These are phyloP conservation scores for Elsinoe necatrix DNA, from an alignment of 2,329 filamentous ascomycete genomes.

Conservation along the genomic window DNA sequence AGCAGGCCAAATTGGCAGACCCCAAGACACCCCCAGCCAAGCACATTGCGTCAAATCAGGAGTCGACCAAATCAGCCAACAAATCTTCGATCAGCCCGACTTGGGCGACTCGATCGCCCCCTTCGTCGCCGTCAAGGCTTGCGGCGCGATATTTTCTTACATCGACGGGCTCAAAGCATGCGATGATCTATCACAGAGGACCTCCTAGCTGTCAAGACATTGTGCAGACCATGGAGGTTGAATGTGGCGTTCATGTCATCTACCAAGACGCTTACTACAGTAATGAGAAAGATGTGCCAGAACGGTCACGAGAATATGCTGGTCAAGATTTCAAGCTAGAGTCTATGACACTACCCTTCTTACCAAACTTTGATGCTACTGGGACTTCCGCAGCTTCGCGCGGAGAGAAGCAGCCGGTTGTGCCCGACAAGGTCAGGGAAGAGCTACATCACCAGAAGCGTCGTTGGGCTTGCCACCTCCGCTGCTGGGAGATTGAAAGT, in stretches of 20 bases:
- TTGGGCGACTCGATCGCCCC: not conserved
- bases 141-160: not conserved
- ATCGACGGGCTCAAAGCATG: conserved; percentile 10
- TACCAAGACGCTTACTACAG: conserved; percentile 85
- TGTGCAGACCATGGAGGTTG: conserved; percentile 47
- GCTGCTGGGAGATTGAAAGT: conserved; percentile 67
- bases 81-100: conserved; percentile 11
- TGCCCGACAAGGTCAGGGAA: conserved; percentile 45
- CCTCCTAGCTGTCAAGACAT: conserved; percentile 43
- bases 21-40: conserved; percentile 28
- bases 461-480: conserved; percentile 52
- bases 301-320: conserved; percentile 70
- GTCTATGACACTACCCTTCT: conserved; percentile 66
- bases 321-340: conserved; percentile 75
- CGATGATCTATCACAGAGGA: conserved; percentile 30
- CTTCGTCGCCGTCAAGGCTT: not conserved
- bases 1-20: conserved; percentile 46
- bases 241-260: conserved; percentile 57
- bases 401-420: conserved; percentile 43
- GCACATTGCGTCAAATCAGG: not conserved
- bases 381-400: conserved; percentile 49
- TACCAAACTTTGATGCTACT: conserved; percentile 64
- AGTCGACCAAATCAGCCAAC: not conserved
- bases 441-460: conserved; percentile 45
- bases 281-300: conserved; percentile 72